Conservation (phyloP, 164 flowering plant species). For the Buxus sempervirens region DNA sequence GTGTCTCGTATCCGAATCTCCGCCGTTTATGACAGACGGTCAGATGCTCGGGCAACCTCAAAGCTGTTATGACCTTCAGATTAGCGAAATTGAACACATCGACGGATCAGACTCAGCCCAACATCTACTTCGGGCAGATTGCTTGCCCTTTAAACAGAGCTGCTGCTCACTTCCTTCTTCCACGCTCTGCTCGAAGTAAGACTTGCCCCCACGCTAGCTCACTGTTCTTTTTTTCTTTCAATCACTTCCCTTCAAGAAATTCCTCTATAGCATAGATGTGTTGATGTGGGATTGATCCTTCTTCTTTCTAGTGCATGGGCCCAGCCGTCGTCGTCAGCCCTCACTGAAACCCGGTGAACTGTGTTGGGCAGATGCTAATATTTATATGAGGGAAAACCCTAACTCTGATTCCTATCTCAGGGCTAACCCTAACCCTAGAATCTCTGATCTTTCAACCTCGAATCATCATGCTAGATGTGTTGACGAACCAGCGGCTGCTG, state of each 20-base stretch:
- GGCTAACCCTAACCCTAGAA: background rate
- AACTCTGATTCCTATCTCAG: background rate
- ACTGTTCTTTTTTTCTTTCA: too few species aligned
- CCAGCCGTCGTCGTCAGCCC: background rate
- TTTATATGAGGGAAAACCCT: background rate
- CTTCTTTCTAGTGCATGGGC: background rate
- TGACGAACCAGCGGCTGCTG: background rate
- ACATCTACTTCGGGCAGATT: too few species aligned
- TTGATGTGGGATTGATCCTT: background rate
- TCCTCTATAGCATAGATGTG: background rate
- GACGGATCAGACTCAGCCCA: conserved; percentile 3
- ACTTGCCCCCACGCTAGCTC: too few species aligned
- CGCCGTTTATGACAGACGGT: conserved; percentile 28
- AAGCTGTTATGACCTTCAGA: conserved; percentile 11
- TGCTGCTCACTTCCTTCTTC: conserved; percentile 14
- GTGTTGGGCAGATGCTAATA: background rate
- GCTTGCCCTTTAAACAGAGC: conserved; percentile 29
- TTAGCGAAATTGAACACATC: background rate
- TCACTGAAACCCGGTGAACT: background rate
- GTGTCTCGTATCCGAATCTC: conserved; percentile 11
- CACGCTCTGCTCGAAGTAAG: too few species aligned
- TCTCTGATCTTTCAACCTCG: background rate
- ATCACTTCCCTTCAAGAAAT: background rate
- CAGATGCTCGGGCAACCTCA: conserved; percentile 18
- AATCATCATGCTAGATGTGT: background rate